Conservation (phyloP, 345 rosid species). For the Ceriops tagal region DNA sequence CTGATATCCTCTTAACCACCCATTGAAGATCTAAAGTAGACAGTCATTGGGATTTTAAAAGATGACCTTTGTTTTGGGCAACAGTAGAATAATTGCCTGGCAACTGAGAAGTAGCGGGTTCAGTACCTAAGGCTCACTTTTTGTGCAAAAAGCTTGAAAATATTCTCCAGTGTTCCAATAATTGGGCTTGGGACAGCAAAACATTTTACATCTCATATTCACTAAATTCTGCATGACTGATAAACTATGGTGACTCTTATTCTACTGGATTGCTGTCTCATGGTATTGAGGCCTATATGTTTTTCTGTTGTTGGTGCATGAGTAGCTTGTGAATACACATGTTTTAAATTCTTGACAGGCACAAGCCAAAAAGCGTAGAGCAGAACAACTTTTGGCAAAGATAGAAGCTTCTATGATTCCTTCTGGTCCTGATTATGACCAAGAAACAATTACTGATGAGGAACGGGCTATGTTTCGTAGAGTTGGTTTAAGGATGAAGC, state of each 20-base stretch:
- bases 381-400: slow-evolving; percentile 77
- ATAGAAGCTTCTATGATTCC: slow-evolving; percentile 95
- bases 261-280: background rate
- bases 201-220: background rate
- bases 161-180: too few species aligned
- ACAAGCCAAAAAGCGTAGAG: slow-evolving; percentile 81
- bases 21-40: background rate
- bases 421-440: slow-evolving; percentile 94
- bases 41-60: background rate
- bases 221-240: background rate
- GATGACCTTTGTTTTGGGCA: background rate
- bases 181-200: background rate
- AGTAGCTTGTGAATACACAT: background rate
- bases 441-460: slow-evolving; percentile 92
- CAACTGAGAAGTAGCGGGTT: too few species aligned
- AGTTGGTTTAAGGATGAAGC: slow-evolving; percentile 92
- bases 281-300: background rate
- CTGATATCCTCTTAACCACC: background rate
- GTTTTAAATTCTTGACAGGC: slow-evolving; percentile 48
- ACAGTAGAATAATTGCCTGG: background rate
- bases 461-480: slow-evolving; percentile 84
- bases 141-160: too few species aligned
- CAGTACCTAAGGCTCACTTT: too few species aligned
- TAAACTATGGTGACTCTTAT: slow-evolving; percentile 8
- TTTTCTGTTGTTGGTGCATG: background rate